phyloP scores from a whole-genome alignment of 208 protist species.

The Acanthamoeba culbertsoni region DNA sequence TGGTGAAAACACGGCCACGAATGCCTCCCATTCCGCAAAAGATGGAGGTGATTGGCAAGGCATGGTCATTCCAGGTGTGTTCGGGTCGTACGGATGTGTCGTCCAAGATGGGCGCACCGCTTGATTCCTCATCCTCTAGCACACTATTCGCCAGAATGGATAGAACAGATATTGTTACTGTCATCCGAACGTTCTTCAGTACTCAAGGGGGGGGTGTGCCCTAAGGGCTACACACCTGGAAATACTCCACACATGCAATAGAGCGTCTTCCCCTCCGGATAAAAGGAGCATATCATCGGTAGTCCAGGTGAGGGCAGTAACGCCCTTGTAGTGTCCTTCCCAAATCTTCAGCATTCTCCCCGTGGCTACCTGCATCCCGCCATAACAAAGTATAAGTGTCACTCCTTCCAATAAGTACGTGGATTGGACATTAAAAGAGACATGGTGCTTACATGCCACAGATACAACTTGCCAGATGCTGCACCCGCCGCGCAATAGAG shows the following conservation, averaged over 20 bases:
- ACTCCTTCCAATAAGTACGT: not conserved
- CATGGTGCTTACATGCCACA: not conserved
- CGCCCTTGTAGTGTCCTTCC: conserved; percentile 54
- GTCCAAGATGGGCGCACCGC: not conserved
- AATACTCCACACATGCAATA: conserved; percentile 13
- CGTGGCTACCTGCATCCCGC: conserved; percentile 37
- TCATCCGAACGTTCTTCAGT: too few species aligned
- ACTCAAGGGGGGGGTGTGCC: too few species aligned
- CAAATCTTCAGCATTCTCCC: conserved; percentile 34
- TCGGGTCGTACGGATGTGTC: not conserved
- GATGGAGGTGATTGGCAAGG: conserved; percentile 49
- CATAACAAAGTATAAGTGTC: too few species aligned
- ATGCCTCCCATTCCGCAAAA: conserved; percentile 18
- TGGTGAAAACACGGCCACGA: not conserved
- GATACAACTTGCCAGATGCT: conserved; percentile 30
- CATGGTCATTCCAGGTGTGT: conserved; percentile 58
- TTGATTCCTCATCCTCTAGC: not conserved
- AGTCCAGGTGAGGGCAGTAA: conserved; percentile 47
- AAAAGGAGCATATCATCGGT: conserved; percentile 52
- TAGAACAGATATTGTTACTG: too few species aligned
- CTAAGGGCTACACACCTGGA: not conserved
- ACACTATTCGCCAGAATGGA: not conserved
- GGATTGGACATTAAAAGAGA: not conserved
- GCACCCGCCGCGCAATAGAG: conserved; percentile 29
- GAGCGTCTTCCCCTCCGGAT: conserved; percentile 35